Conservation (phyloP, 805 yeast species). For the Pichia ethanolica region DNA sequence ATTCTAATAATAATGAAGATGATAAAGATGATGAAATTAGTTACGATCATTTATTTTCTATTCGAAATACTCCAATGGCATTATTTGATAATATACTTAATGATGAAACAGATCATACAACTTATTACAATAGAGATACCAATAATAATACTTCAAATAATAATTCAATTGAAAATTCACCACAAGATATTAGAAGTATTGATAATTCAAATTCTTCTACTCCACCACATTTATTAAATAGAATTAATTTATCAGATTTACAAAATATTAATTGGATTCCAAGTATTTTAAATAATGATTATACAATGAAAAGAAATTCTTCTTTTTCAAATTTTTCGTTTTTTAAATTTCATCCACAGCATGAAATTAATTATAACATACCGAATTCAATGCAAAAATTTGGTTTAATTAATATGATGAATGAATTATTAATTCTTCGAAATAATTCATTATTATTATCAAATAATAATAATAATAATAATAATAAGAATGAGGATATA, state of each 20-base stretch:
- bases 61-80: not conserved
- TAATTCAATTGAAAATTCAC: not conserved
- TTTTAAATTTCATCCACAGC: conserved; percentile 22
- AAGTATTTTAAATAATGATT: not conserved
- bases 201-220: not conserved
- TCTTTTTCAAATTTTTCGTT: conserved; percentile 15
- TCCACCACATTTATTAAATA: not conserved
- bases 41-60: not conserved
- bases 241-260: not conserved
- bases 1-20: not conserved
- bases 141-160: not conserved
- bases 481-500: not conserved
- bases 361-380: conserved; percentile 13
- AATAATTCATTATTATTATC: not conserved
- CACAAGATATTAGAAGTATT: not conserved
- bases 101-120: not conserved
- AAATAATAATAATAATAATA: not conserved
- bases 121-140: not conserved
- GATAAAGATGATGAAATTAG: not conserved
- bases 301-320: not conserved
- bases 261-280: not conserved
- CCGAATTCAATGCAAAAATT: conserved; percentile 15
- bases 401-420: conserved; percentile 23
- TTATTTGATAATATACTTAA: no score
- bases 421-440: conserved; percentile 18